Conservation (phyloP, 495 filamentous ascomycete genomes). For the Glarea lozoyensis region DNA sequence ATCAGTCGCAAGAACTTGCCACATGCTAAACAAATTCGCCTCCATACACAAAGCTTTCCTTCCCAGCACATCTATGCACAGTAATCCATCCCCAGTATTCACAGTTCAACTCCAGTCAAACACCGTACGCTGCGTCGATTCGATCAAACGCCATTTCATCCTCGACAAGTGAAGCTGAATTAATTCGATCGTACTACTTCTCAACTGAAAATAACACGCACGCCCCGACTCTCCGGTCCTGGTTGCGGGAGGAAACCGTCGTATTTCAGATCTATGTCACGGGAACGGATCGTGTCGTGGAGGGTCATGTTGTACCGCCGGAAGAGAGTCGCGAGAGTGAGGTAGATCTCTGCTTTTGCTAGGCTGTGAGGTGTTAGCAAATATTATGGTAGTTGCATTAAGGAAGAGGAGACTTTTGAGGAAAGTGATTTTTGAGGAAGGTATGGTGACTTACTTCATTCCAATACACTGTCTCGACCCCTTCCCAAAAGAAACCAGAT, state of each 20-base stretch:
- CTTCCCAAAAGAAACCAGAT: conserved; percentile 38
- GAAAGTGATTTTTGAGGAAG: conserved; percentile 15
- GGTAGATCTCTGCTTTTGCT: conserved; percentile 36
- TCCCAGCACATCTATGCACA: no score
- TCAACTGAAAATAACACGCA: conserved; percentile 1
- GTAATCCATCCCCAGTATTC: no score
- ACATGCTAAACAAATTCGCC: no score
- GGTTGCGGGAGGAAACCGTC: not conserved
- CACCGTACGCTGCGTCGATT: no score
- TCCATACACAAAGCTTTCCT: no score
- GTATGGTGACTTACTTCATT: conserved; percentile 27
- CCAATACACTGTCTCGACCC: conserved; percentile 42
- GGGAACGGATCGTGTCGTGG: conserved; percentile 4
- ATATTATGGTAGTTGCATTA: not conserved
- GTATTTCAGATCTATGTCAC: not conserved
- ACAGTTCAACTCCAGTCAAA: no score
- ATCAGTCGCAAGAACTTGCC: no score
- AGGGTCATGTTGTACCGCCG: conserved; percentile 20
- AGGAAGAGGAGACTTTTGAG: not conserved
- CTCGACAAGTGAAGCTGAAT: no score
- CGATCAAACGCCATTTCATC: no score
- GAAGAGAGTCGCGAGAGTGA: conserved; percentile 28
- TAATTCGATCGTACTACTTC: no score
- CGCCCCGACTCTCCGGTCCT: not conserved
- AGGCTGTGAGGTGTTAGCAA: not conserved